phyloP scores from a whole-genome alignment of 2,329 filamentous ascomycete species.

The Ceratocystis lukuohia region DNA sequence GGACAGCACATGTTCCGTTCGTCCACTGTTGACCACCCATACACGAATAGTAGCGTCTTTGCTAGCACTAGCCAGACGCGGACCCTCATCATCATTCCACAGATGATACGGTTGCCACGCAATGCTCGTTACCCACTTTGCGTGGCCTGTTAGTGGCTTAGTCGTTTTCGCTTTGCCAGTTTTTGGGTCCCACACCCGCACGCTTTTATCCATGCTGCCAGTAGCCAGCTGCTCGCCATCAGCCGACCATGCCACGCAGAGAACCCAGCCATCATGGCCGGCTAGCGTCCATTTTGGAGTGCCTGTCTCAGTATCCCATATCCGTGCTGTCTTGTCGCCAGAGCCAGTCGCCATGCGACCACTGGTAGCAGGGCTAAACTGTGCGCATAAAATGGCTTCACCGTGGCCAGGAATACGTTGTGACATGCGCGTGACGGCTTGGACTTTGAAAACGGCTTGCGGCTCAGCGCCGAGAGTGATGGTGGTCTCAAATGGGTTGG shows the following conservation, averaged over 20 bases:
- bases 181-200: slow-evolving; percentile 78
- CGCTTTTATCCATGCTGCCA: slow-evolving; percentile 82
- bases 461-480: slow-evolving; percentile 52
- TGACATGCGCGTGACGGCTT: slow-evolving; percentile 79
- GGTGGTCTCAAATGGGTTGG: slow-evolving; percentile 44
- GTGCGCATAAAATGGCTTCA: slow-evolving; percentile 72
- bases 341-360: slow-evolving; percentile 73
- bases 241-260: slow-evolving; percentile 76
- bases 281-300: slow-evolving; percentile 76
- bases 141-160: slow-evolving; percentile 63
- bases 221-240: slow-evolving; percentile 73
- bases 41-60: slow-evolving; percentile 76
- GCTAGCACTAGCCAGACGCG: slow-evolving; percentile 70
- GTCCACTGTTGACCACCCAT: slow-evolving; percentile 69
- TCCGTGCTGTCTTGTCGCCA: slow-evolving; percentile 78
- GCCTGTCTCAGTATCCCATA: slow-evolving; percentile 92
- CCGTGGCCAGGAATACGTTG: slow-evolving; percentile 83
- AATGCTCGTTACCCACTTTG: slow-evolving; percentile 76
- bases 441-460: slow-evolving; percentile 87
- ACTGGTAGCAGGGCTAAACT: slow-evolving; percentile 71
- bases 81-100: slow-evolving; percentile 53
- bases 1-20: slow-evolving; percentile 67
- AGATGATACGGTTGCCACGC: slow-evolving; percentile 90
- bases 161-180: slow-evolving; percentile 62
- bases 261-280: slow-evolving; percentile 80